Percentiles rank a stretch among this genome's conserved stretches.
Evolutionary conservation across 176 grass and related monocot genomes (phyloP).

Genomic region (Aegilops bicornis): DNA sequence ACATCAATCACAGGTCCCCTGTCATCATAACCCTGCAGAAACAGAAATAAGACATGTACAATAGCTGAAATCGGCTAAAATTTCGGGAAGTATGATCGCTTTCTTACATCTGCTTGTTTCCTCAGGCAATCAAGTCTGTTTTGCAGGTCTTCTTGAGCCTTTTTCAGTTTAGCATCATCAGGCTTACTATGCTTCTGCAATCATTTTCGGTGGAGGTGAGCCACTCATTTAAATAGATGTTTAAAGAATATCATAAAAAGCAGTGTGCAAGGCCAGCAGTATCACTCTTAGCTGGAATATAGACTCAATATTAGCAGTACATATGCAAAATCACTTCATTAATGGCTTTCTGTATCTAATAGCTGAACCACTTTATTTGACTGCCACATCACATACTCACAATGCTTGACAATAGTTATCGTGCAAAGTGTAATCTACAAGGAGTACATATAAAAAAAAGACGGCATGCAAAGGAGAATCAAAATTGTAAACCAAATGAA

Average conservation of each 20-base stretch:
- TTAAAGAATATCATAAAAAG: conserved; percentile 1
- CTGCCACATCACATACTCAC: neutral
- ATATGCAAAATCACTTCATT: neutral
- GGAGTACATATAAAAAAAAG: conserved; percentile 8
- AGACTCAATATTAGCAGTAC: neutral
- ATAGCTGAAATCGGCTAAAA: conserved; percentile 28
- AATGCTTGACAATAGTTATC: conserved; percentile 6
- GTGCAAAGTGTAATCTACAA: conserved; percentile 9
- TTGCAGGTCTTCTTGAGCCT: conserved; percentile 76
- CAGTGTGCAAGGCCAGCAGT: neutral
- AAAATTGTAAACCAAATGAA: neutral
- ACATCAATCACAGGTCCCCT: conserved; percentile 87
- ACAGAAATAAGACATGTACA: conserved; percentile 22
- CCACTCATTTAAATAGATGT: neutral
- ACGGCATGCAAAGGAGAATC: neutral
- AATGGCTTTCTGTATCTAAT: neutral
- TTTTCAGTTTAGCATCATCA: conserved; percentile 74
- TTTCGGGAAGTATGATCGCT: neutral
- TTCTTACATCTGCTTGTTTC: conserved; percentile 92
- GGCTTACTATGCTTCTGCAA: conserved; percentile 70
- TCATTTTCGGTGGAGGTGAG: conserved; percentile 28
- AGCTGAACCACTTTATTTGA: neutral
- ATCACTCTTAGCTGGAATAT: neutral
- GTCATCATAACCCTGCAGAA: conserved; percentile 83
- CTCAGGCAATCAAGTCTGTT: conserved; percentile 81